These are phyloP conservation scores for Pythium sukuiense DNA, from an alignment of 352 stramenopile species.

Conservation along the genomic window DNA sequence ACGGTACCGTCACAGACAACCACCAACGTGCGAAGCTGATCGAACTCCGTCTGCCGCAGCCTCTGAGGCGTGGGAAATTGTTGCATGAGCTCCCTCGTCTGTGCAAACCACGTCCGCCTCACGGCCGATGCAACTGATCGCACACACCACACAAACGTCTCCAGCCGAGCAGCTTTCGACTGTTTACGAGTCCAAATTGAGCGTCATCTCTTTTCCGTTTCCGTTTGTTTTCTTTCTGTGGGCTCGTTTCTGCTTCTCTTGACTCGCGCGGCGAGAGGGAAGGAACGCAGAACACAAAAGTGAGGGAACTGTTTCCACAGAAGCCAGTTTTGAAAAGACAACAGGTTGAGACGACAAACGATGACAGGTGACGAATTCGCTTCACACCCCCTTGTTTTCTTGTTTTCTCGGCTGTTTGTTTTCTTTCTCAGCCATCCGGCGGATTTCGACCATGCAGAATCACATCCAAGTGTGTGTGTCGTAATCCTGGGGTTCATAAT, in stretches of 20 bases:
- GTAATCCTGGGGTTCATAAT: background rate
- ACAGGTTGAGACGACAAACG: background rate
- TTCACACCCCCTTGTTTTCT: background rate
- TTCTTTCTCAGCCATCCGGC: background rate
- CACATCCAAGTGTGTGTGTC: background rate
- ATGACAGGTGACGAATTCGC: constrained; percentile 5
- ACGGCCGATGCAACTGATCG: background rate
- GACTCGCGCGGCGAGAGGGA: constrained; percentile 2
- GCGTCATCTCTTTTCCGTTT: background rate
- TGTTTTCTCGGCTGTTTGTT: background rate
- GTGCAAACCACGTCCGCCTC: background rate
- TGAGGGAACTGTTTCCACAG: background rate
- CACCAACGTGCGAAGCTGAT: too few species aligned
- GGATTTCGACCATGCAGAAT: background rate
- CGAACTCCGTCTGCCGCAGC: too few species aligned
- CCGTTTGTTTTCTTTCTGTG: background rate
- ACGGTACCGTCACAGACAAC: too few species aligned
- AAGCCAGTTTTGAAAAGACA: background rate
- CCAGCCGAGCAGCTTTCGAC: background rate
- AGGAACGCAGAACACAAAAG: background rate
- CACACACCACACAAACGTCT: background rate
- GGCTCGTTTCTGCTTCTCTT: background rate
- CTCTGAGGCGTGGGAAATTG: too few species aligned
- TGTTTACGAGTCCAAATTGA: background rate
- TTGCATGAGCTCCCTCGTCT: too few species aligned